Evolutionary conservation across 2,329 filamentous ascomycete species (phyloP).

Genomic region (Neopestalotiopsis rosae): DNA sequence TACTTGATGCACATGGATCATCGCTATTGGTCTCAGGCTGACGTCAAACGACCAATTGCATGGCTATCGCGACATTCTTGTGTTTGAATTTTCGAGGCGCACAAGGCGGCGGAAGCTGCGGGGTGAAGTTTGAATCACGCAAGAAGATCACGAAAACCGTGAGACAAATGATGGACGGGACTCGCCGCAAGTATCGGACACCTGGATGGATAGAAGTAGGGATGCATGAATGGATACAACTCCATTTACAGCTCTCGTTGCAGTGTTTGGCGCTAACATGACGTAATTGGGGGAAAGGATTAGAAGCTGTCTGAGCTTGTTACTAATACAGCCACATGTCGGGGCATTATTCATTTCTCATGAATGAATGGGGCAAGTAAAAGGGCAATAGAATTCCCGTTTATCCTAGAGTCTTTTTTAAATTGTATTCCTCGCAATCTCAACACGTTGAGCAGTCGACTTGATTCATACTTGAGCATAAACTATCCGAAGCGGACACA

Average conservation of each 20-base stretch:
- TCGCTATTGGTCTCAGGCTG: background rate
- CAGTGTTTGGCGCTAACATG: background rate
- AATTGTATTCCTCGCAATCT: background rate
- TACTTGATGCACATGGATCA: background rate
- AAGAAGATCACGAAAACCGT: background rate
- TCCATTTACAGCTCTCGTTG: too few relatives aligned
- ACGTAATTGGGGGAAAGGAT: constrained; percentile 9
- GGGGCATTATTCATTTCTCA: background rate
- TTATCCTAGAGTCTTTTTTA: background rate
- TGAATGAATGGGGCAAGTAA: background rate
- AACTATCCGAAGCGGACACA: too few relatives aligned
- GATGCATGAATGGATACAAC: too few relatives aligned
- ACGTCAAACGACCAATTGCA: background rate
- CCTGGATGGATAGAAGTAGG: background rate
- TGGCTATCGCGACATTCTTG: background rate
- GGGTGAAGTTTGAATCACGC: background rate
- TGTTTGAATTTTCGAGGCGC: background rate
- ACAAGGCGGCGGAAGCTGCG: background rate
- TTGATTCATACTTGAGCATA: too few relatives aligned
- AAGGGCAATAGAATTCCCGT: background rate
- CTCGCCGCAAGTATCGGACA: background rate
- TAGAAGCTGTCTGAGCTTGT: background rate
- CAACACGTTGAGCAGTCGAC: too few relatives aligned
- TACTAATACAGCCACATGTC: constrained; percentile 1
- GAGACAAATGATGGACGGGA: background rate